phyloP scores from a whole-genome alignment of 169 alveolate genomes.

The Plasmodium adleri region DNA sequence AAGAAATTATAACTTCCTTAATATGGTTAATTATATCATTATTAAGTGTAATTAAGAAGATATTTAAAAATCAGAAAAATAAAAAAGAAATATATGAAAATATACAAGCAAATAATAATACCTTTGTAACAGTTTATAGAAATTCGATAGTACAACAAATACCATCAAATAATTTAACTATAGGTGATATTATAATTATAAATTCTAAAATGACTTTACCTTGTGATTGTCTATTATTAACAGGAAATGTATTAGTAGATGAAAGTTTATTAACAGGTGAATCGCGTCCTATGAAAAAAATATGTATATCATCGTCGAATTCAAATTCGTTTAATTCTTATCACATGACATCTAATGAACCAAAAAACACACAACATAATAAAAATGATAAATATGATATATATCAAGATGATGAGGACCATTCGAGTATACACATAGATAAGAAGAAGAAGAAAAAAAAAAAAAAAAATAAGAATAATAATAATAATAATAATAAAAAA shows the following conservation, averaged over 20 bases:
- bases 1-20: conserved; percentile 83
- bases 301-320: conserved; percentile 74
- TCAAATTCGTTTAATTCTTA: conserved; percentile 58
- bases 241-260: conserved; percentile 89
- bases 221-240: conserved; percentile 89
- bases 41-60: conserved; percentile 81
- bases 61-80: conserved; percentile 82
- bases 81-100: conserved; percentile 82
- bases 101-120: conserved; percentile 77
- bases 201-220: conserved; percentile 86
- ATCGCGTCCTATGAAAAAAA: conserved; percentile 88
- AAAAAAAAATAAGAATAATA: background rate
- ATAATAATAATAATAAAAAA: background rate
- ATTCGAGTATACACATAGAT: background rate
- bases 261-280: conserved; percentile 93
- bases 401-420: background rate
- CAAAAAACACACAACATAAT: too few relatives aligned
- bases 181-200: conserved; percentile 87
- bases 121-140: conserved; percentile 81
- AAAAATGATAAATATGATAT: too few relatives aligned
- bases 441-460: background rate
- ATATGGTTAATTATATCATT: conserved; percentile 83
- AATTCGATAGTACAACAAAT: conserved; percentile 81
- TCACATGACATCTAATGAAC: background rate
- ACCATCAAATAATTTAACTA: conserved; percentile 82